A percentile compares a stretch with the other conserved stretches of the same genome.
These are phyloP conservation scores for Talaromyces wortmannii DNA, from an alignment of 495 filamentous ascomycete genomes.

Conservation along the genomic window DNA sequence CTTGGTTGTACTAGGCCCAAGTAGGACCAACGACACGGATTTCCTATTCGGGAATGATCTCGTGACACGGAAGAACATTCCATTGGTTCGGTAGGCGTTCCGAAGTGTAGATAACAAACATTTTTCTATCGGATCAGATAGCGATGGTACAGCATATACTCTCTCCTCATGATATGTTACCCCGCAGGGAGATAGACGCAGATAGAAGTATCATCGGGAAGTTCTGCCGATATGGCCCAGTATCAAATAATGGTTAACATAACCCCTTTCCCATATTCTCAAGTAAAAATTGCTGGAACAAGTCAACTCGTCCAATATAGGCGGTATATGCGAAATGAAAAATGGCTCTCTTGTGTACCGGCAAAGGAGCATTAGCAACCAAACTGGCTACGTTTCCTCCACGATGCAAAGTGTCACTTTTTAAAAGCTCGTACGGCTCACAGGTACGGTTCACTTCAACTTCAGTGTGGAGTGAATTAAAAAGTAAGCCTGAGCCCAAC, in stretches of 20 bases:
- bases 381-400: not conserved
- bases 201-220: not conserved
- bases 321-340: constrained; percentile 7
- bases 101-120: constrained; percentile 5
- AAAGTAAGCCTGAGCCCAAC: not conserved
- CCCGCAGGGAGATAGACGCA: not conserved
- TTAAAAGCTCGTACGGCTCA: not conserved
- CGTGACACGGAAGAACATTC: not conserved
- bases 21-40: no score
- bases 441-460: constrained; percentile 1
- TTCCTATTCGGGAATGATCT: not conserved
- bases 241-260: not conserved
- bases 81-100: constrained; percentile 3
- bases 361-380: not conserved
- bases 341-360: constrained; percentile 5
- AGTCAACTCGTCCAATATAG: not conserved
- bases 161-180: not conserved
- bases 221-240: not conserved
- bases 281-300: not conserved
- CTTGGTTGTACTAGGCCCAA: no score
- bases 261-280: not conserved
- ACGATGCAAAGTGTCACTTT: not conserved
- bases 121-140: constrained; percentile 4
- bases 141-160: not conserved
- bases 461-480: not conserved